Base-by-base conservation (phyloP, 2,329 filamentous ascomycete genomes). In the Xylariaceae sp. region DNA sequence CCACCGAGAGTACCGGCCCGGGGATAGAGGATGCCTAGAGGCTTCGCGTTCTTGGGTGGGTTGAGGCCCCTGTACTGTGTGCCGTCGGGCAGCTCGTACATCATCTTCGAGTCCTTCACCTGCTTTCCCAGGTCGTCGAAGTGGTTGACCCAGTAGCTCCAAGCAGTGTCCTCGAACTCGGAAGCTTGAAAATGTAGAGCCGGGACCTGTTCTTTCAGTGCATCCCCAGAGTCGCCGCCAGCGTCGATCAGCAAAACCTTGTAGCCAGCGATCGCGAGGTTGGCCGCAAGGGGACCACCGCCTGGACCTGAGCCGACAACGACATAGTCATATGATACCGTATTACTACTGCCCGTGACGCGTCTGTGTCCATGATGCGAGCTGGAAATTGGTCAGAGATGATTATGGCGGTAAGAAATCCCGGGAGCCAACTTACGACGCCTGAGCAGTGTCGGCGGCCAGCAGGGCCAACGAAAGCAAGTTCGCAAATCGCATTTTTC, bases 11-110 rank as follows among this genome's bases (percentile, higher is more conserved):
- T 72, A 9, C 69, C 73, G 3, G 73, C 66, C 7, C 77, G 70
- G 12, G 76, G 76, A 48, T 81, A 81, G n/a, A 76, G 62, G 6
- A 69, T 72, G 5, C 78, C 77, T 43, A 71, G 66, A 46, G 68
- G 59, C 3, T 52, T 65, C 2, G 75, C 71, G 13, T 70, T 73
- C 4, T 59, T 58, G 0, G 77, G 77, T 1, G 68, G 69, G 13
- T 59, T 44, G 2, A 53, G 48, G 7, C 65, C 64, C 39, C 62
- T 56, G 40, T 65, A 67, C 36, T 61, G 56, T 5, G 50, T 56
- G 7, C 64, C 64, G 15, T 62, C 55, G 5, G 58, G 49, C 11
- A 55, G 53, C 16, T 66, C 56, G 56, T 75, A 79, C 3, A 69
- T 69, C 49, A 71, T 73, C 54, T 79, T 73, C 31, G 64, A 59